These are phyloP conservation scores for Nannizziopsis arthrosporioides DNA, from an alignment of 2,329 filamentous ascomycete genomes.

Conservation along the genomic window DNA sequence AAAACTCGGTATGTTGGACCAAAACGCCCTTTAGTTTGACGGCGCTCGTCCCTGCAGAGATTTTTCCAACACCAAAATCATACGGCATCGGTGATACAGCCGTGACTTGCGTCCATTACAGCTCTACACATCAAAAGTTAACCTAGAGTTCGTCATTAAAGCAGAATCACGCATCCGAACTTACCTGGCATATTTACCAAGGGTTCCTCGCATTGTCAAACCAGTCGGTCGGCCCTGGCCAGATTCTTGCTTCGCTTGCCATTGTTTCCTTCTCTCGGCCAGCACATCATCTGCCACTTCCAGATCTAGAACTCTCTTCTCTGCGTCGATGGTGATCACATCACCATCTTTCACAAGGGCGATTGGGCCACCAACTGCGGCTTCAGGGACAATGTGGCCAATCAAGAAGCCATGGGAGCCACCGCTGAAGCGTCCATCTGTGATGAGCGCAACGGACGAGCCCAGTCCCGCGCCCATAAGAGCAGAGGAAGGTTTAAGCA, in stretches of 20 bases:
- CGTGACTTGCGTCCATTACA: slow-evolving; percentile 38
- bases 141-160: background rate
- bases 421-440: slow-evolving; percentile 69
- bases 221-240: slow-evolving; percentile 40
- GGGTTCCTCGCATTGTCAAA: slow-evolving; percentile 50
- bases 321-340: slow-evolving; percentile 72
- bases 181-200: slow-evolving; percentile 55
- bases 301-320: slow-evolving; percentile 31
- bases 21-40: no score
- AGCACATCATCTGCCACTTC: slow-evolving; percentile 46
- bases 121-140: slow-evolving; percentile 17
- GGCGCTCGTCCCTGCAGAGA: background rate
- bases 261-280: slow-evolving; percentile 44
- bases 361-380: slow-evolving; percentile 77
- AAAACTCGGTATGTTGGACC: no score
- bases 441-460: slow-evolving; percentile 59
- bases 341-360: slow-evolving; percentile 73
- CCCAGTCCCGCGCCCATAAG: slow-evolving; percentile 64
- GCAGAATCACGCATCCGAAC: slow-evolving; percentile 1
- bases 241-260: slow-evolving; percentile 40
- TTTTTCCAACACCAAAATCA: slow-evolving; percentile 1
- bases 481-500: slow-evolving; percentile 59
- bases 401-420: slow-evolving; percentile 40
- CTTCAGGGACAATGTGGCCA: slow-evolving; percentile 67
- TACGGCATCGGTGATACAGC: slow-evolving; percentile 36